phyloP scores from a whole-genome alignment of 192 early-diverging fungal species.

The Coemansia guatemalensis region DNA sequence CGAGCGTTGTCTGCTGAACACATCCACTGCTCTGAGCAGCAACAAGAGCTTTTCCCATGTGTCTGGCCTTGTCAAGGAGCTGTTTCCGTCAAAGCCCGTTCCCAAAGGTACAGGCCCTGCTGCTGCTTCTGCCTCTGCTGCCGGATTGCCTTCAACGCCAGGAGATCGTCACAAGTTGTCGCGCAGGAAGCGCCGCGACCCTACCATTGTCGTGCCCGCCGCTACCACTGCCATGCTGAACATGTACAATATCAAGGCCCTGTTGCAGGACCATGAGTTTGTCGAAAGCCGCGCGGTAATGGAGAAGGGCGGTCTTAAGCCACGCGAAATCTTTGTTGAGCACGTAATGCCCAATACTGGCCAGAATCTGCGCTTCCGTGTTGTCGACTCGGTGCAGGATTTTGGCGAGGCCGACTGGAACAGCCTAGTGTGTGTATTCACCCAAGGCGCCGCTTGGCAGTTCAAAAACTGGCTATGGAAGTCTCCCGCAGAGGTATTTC shows the following conservation, averaged over 20 bases:
- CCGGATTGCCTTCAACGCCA: neutral
- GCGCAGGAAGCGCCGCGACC: conserved; percentile 52
- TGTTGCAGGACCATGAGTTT: conserved; percentile 76
- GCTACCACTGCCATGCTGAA: conserved; percentile 79
- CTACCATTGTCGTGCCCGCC: conserved; percentile 93
- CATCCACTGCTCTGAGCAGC: conserved; percentile 40
- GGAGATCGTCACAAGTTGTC: conserved; percentile 11
- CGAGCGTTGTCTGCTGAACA: conserved; percentile 34
- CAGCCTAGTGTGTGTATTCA: conserved; percentile 86
- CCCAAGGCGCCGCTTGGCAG: conserved; percentile 91
- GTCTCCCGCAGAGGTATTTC: conserved; percentile 81
- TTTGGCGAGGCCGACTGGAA: conserved; percentile 82
- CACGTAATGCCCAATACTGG: conserved; percentile 46
- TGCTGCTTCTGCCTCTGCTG: neutral
- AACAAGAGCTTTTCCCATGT: conserved; percentile 48
- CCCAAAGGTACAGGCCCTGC: conserved; percentile 1
- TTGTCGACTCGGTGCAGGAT: conserved; percentile 74
- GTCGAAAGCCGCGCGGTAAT: conserved; percentile 62
- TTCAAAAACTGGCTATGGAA: conserved; percentile 91
- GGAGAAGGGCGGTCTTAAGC: conserved; percentile 67
- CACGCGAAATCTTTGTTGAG: conserved; percentile 62
- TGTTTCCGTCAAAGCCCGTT: conserved; percentile 33
- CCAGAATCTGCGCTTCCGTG: conserved; percentile 65
- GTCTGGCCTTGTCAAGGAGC: conserved; percentile 33
- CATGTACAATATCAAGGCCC: conserved; percentile 85